Conservation (phyloP, 176 grass and related monocot genomes). For the Lolium multiflorum region DNA sequence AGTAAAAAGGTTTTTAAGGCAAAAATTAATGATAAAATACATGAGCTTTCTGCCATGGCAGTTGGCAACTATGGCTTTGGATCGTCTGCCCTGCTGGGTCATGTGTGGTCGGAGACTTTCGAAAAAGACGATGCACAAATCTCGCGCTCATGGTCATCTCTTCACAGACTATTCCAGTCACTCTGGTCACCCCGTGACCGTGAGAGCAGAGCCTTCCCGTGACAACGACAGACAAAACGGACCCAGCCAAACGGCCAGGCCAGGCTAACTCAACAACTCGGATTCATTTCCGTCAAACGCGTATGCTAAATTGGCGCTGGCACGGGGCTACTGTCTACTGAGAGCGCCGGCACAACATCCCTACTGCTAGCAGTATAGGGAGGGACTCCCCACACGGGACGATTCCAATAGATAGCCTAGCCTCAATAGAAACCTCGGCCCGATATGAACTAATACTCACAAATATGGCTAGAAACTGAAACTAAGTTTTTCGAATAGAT, state of each 20-base stretch:
- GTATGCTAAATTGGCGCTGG: no score
- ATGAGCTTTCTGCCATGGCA: constrained; percentile 20
- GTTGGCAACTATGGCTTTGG: constrained; percentile 22
- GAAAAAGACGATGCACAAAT: constrained; percentile 15
- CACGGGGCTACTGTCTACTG: no score
- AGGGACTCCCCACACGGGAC: no score
- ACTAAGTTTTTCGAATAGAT: no score
- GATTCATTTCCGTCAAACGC: not conserved
- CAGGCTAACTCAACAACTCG: not conserved
- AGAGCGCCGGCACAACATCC: no score
- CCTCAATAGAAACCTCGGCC: no score
- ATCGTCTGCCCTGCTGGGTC: not conserved
- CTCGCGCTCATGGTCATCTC: constrained; percentile 16
- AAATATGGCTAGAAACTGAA: no score
- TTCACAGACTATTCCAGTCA: not conserved
- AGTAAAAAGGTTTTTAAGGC: no score
- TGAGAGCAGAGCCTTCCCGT: not conserved
- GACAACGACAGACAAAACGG: not conserved
- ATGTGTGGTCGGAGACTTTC: constrained; percentile 36
- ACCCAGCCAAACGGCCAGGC: not conserved
- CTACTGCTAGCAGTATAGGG: no score
- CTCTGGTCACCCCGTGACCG: not conserved
- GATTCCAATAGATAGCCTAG: no score
- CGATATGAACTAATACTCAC: no score
- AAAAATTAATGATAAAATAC: not conserved